Conservation (phyloP, 2,329 filamentous ascomycete genomes). For the Cryphonectria japonica region DNA sequence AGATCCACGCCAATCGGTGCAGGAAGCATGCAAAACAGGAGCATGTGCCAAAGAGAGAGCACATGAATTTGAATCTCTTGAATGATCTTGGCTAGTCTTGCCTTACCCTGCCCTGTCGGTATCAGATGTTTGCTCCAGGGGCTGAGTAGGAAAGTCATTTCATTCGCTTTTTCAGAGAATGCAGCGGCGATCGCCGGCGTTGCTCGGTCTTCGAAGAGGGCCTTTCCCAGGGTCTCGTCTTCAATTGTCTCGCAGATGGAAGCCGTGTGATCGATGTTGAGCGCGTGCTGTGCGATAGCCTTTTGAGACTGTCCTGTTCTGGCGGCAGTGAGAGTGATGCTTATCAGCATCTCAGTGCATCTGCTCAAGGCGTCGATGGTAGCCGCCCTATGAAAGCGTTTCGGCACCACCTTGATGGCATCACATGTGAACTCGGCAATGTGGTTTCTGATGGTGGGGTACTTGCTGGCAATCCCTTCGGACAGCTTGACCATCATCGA, state of each 20-base stretch:
- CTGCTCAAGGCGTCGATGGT: background rate
- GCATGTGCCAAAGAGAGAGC: background rate
- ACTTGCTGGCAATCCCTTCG: background rate
- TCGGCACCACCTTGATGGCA: background rate
- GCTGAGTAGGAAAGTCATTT: background rate
- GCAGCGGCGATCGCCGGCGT: background rate
- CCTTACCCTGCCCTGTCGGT: background rate
- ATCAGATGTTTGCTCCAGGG: background rate
- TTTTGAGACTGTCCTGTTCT: background rate
- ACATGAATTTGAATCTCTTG: background rate
- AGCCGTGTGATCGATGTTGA: background rate
- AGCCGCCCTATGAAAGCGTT: background rate
- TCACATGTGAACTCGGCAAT: background rate
- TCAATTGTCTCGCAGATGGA: background rate
- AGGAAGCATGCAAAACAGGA: background rate
- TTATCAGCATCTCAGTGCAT: background rate
- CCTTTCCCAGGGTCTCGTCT: background rate
- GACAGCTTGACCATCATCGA: conserved; percentile 1
- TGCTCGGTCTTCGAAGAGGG: background rate
- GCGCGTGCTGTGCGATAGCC: background rate
- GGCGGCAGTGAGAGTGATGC: background rate
- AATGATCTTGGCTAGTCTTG: background rate
- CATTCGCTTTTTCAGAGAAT: background rate
- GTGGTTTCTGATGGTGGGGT: background rate
- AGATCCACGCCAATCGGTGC: background rate